Base-by-base conservation (phyloP, 2,329 filamentous ascomycete genomes). In the Epichloe hybrida region DNA sequence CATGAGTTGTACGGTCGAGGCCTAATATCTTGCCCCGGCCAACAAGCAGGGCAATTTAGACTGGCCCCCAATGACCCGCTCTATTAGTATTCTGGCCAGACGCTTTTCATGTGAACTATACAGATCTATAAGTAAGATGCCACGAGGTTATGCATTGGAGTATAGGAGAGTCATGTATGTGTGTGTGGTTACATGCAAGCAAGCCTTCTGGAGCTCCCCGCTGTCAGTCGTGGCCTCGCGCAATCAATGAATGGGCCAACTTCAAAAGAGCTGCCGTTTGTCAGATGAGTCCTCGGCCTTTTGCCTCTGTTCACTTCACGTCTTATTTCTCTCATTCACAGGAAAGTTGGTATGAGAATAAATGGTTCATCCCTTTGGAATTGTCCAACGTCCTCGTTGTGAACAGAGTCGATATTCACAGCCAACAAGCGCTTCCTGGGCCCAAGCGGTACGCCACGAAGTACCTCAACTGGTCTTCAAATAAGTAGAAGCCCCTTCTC, bases 101-200 rank as follows among this genome's bases (percentile, higher is more conserved):
- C 11, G 12, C 36, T 46, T 40, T 35, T 23, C 42, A 46, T 37
- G 42, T 31, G 23, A 50, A 41, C 23, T 40, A 21, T 23, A 20
- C 23, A 40, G 13, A 36, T 35, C 23, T 45, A 50, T 31, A 40
- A 42, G 43, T 27, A 20, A n/a, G 44, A 31, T 36, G 36, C 48
- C 48, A 41, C 48, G 48, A 50, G 42, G 21, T 36, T 34, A 35
- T 50, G 42, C 41, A 39, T 35, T 34, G 23, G 23, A 38, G n/a
- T 40, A 20, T 40, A 46, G 37, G 41, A 31, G 34, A n/a, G 34
- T 44, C 42, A 46, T 42, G 31, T 49, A 17, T 46, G n/a, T 46
- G 17, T 45, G 41, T 46, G 37, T 50, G 48, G 48, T 50, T 50
- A 50, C 48, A 50, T 46, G 41, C 41, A 46, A 50, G 8, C 23